Conservation (phyloP, 225 moss, liverwort and hornwort genomes). For the Pseudoscleropodium purum region DNA sequence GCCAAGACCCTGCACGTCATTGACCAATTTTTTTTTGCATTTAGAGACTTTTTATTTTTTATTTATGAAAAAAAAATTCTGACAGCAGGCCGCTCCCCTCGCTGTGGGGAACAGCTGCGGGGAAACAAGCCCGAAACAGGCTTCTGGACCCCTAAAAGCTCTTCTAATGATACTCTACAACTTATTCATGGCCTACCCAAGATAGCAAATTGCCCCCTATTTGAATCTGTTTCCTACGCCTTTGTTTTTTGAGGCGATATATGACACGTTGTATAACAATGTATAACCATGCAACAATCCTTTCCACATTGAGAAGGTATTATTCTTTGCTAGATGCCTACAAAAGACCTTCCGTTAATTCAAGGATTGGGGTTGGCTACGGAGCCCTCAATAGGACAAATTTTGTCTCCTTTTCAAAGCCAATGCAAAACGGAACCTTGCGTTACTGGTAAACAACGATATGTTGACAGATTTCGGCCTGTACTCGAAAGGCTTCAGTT, state of each 20-base stretch:
- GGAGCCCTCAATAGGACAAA: neutral
- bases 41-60: too few species aligned
- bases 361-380: neutral
- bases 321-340: fast-evolving
- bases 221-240: neutral
- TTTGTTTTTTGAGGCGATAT: neutral
- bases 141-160: too few species aligned
- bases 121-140: too few species aligned
- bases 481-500: neutral
- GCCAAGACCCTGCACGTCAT: too few species aligned
- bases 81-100: too few species aligned
- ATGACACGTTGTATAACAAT: neutral
- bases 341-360: neutral
- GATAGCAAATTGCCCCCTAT: too few species aligned
- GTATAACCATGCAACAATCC: neutral
- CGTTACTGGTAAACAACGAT: neutral
- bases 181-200: neutral
- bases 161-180: neutral
- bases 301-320: neutral
- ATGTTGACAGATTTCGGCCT: neutral
- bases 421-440: neutral
- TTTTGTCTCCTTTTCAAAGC: neutral
- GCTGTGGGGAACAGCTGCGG: too few species aligned
- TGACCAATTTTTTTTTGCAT: too few species aligned
- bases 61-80: too few species aligned